phyloP scores from a whole-genome alignment of 2,329 filamentous ascomycete species.

The Alternaria tenuissima region DNA sequence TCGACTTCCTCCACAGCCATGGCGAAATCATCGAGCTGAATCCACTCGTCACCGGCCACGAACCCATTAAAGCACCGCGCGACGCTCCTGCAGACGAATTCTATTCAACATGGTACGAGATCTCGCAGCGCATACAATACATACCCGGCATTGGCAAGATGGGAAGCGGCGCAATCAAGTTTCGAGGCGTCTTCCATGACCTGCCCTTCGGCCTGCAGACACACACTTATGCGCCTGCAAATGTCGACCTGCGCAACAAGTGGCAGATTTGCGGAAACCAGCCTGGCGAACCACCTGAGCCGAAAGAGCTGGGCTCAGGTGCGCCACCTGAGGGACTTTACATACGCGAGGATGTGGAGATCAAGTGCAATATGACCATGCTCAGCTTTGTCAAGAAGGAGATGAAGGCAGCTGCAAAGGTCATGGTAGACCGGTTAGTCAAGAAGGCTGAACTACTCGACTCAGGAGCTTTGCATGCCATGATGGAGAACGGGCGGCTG shows the following conservation, averaged over 20 bases:
- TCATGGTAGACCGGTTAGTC: constrained; percentile 73
- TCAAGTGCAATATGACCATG: constrained; percentile 73
- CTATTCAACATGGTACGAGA: constrained; percentile 79
- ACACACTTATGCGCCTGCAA: constrained; percentile 74
- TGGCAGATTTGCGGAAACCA: constrained; percentile 75
- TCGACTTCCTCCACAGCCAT: constrained; percentile 76
- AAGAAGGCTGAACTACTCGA: constrained; percentile 76
- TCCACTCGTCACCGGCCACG: constrained; percentile 71
- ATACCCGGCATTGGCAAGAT: constrained; percentile 71
- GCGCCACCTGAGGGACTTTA: constrained; percentile 72
- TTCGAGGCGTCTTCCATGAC: constrained; percentile 76
- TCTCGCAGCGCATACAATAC: constrained; percentile 73
- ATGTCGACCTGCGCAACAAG: constrained; percentile 71
- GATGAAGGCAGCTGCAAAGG: constrained; percentile 70
- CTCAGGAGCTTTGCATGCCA: constrained; percentile 69
- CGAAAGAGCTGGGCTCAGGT: constrained; percentile 69
- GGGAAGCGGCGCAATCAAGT: constrained; percentile 71
- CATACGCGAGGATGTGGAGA: constrained; percentile 74
- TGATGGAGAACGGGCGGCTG: constrained; percentile 71
- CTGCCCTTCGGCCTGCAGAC: constrained; percentile 76
- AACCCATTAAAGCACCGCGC: constrained; percentile 71
- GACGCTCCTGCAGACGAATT: constrained; percentile 74
- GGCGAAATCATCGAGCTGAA: constrained; percentile 75
- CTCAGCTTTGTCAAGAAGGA: constrained; percentile 72
- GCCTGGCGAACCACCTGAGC: constrained; percentile 70